These are phyloP conservation scores for Tricholoma flavovirens DNA, from an alignment of 768 basidiomycete genomes.

Conservation along the genomic window DNA sequence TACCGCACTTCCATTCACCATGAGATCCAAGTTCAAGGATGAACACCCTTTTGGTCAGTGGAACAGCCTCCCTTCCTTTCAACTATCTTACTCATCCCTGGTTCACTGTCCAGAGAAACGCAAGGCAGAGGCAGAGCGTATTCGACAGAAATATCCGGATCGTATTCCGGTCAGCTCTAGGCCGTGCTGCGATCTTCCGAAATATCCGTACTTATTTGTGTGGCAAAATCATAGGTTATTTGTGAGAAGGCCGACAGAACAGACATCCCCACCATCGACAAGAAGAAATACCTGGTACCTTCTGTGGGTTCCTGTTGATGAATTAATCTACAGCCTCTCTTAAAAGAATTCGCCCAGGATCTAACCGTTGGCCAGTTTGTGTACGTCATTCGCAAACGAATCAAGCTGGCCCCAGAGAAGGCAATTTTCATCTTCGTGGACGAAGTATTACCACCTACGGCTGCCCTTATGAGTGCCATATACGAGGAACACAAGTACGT, in stretches of 20 bases:
- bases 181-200: conserved; percentile 2
- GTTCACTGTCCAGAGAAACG: conserved; percentile 73
- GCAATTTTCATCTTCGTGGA: conserved; percentile 99
- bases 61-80: conserved; percentile 16
- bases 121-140: conserved; percentile 98
- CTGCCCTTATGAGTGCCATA: conserved; percentile 96
- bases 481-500: conserved; percentile 99
- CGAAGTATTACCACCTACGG: conserved; percentile 96
- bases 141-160: conserved; percentile 97
- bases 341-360: conserved; percentile 49
- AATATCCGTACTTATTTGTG: background rate
- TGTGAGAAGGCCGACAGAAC: conserved; percentile 99
- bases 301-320: conserved; percentile 54
- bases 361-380: conserved; percentile 98
- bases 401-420: conserved; percentile 99
- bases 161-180: conserved; percentile 81
- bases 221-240: conserved; percentile 66
- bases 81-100: conserved; percentile 30
- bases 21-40: conserved; percentile 98
- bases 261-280: conserved; percentile 99
- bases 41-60: conserved; percentile 94
- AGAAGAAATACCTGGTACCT: conserved; percentile 99
- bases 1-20: conserved; percentile 22
- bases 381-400: conserved; percentile 98
- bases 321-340: conserved; percentile 4